These are phyloP conservation scores for Bathelium albidoporum DNA, from an alignment of 495 filamentous ascomycete species.

Conservation along the genomic window DNA sequence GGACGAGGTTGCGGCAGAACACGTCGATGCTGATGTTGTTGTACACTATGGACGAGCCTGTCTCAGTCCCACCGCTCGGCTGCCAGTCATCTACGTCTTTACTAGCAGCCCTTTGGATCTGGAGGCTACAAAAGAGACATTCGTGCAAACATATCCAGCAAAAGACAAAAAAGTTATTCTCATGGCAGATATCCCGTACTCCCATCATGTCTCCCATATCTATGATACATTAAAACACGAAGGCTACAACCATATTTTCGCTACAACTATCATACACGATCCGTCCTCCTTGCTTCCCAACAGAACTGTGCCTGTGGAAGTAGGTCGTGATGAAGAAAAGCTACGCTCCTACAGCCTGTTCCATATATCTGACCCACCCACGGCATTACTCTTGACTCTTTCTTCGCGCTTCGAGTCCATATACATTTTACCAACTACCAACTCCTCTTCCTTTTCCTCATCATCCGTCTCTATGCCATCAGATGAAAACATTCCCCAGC, in stretches of 20 bases:
- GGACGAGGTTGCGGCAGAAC: slow-evolving; percentile 93
- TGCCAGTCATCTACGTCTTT: slow-evolving; percentile 90
- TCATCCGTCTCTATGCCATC: not conserved
- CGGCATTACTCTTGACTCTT: slow-evolving; percentile 75
- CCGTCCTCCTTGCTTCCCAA: slow-evolving; percentile 81
- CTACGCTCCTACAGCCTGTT: slow-evolving; percentile 70
- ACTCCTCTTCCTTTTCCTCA: slow-evolving; percentile 18
- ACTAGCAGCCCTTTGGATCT: slow-evolving; percentile 57
- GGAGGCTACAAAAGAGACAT: slow-evolving; percentile 46
- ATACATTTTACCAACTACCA: slow-evolving; percentile 62
- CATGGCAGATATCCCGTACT: slow-evolving; percentile 83
- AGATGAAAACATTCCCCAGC: slow-evolving; percentile 18
- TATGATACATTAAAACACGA: slow-evolving; percentile 37
- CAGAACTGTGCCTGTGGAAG: slow-evolving; percentile 48
- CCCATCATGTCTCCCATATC: slow-evolving; percentile 53
- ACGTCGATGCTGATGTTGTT: slow-evolving; percentile 80
- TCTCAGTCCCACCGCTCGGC: slow-evolving; percentile 74
- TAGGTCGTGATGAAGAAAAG: slow-evolving; percentile 37
- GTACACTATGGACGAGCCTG: slow-evolving; percentile 94
- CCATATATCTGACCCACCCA: slow-evolving; percentile 79
- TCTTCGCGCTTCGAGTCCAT: slow-evolving; percentile 69
- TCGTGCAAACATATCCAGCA: slow-evolving; percentile 58
- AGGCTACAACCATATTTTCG: slow-evolving; percentile 61
- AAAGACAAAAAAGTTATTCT: slow-evolving; percentile 57
- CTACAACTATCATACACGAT: slow-evolving; percentile 63